Evolutionary conservation across 345 rosid genomes (phyloP).

Genomic region (Aquilaria yunnanensis): DNA sequence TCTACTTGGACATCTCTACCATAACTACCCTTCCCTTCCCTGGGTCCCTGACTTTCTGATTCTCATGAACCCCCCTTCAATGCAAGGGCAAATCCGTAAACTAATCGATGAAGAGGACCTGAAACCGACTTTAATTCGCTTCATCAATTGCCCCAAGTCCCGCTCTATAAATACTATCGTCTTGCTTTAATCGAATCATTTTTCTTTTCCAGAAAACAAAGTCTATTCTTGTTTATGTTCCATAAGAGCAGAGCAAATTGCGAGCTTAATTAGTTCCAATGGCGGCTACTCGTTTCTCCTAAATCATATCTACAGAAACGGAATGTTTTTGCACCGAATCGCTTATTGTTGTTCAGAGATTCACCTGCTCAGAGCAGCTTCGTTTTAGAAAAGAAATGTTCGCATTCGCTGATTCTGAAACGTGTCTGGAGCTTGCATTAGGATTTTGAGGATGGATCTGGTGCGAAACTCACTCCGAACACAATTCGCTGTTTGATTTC

Average conservation of each 20-base stretch:
- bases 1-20: not conserved
- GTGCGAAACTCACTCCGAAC: conserved; percentile 20
- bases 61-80: not conserved
- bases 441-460: conserved; percentile 35
- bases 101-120: not conserved
- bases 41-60: no score
- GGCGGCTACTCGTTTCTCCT: not conserved
- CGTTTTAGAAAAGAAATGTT: not conserved
- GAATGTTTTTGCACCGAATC: not conserved
- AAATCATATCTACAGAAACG: not conserved
- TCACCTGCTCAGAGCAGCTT: not conserved
- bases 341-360: not conserved
- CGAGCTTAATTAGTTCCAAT: not conserved
- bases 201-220: not conserved
- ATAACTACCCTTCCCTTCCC: not conserved
- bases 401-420: conserved; percentile 6
- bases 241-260: not conserved
- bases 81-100: not conserved
- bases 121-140: not conserved
- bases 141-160: conserved; percentile 12
- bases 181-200: not conserved
- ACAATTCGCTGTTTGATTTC: not conserved
- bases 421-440: conserved; percentile 20
- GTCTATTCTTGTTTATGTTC: not conserved
- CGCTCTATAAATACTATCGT: conserved; percentile 13